These are phyloP conservation scores for Aspergillus heteromorphus DNA, from an alignment of 495 filamentous ascomycete species.

Conservation along the genomic window DNA sequence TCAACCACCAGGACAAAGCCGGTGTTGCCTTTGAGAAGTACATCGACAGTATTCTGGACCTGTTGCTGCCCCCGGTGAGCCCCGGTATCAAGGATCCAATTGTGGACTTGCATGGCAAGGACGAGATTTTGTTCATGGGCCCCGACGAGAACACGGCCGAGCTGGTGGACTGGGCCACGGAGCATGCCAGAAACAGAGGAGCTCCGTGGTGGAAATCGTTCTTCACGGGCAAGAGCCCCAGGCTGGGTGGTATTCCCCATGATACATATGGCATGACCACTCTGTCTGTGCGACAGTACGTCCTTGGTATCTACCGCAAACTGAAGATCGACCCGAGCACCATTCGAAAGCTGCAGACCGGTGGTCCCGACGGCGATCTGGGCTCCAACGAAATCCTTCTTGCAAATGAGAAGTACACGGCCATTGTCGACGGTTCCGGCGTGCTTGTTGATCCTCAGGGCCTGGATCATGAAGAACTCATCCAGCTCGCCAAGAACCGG, in stretches of 20 bases:
- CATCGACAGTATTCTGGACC: conserved; percentile 95
- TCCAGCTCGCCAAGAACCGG: conserved; percentile 78
- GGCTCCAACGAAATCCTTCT: conserved; percentile 97
- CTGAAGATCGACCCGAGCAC: conserved; percentile 75
- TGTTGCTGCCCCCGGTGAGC: conserved; percentile 80
- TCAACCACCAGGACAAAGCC: conserved; percentile 87
- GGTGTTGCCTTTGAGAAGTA: conserved; percentile 97
- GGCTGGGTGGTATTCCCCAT: conserved; percentile 92
- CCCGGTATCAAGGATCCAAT: conserved; percentile 99
- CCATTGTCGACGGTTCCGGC: conserved; percentile 91
- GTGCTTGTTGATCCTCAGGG: conserved; percentile 92
- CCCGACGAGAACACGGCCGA: conserved; percentile 98
- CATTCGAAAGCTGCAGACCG: conserved; percentile 92
- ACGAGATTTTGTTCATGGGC: conserved; percentile 97
- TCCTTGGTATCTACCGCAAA: conserved; percentile 96
- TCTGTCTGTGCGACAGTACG: conserved; percentile 89
- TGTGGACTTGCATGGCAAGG: conserved; percentile 86
- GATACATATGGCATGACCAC: conserved; percentile 98
- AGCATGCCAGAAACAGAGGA: conserved; percentile 80
- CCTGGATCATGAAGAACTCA: conserved; percentile 74
- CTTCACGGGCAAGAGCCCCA: conserved; percentile 97
- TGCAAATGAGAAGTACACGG: conserved; percentile 87
- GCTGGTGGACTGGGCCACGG: conserved; percentile 95
- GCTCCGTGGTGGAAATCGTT: conserved; percentile 99
- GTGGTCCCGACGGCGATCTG: conserved; percentile 93